Evolutionary conservation across 805 yeast species (phyloP).

Genomic region (Starmerella khaoyaiensis): DNA sequence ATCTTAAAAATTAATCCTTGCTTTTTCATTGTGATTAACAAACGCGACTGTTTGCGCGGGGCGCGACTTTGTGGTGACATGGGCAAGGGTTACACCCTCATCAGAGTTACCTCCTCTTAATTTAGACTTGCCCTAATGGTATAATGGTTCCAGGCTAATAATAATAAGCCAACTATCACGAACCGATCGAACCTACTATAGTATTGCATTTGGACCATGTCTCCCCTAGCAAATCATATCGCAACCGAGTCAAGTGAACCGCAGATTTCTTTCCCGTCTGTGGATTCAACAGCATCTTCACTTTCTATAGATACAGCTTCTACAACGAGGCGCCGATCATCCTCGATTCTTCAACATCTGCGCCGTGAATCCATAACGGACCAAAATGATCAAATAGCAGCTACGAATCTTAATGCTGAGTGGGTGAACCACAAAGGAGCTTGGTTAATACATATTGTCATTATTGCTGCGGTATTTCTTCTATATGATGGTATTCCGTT

Average conservation of each 20-base stretch:
- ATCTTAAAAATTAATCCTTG: no score
- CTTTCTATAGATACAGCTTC: slow-evolving; percentile 2
- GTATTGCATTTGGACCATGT: no score
- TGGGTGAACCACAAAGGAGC: slow-evolving; percentile 96
- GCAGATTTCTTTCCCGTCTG: slow-evolving; percentile 10
- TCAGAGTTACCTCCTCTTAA: no score
- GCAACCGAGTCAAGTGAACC: slow-evolving; percentile 6
- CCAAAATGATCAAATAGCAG: slow-evolving; percentile 76
- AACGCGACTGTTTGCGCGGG: no score
- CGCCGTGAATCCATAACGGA: slow-evolving; percentile 89
- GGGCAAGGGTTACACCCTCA: no score
- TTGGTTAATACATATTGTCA: slow-evolving; percentile 83
- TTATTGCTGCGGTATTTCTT: slow-evolving; percentile 59
- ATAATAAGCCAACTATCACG: no score
- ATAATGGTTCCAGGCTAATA: no score
- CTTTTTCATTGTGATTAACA: no score
- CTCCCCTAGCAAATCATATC: no score
- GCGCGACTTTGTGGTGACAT: no score
- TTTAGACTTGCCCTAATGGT: no score
- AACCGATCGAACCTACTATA: no score
- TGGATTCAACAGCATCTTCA: neutral
- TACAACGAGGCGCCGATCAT: slow-evolving; percentile 53
- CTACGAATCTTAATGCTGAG: slow-evolving; percentile 82
- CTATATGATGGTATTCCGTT: slow-evolving; percentile 71
- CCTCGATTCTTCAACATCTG: slow-evolving; percentile 80